Base-by-base conservation (phyloP, 305 asterid species). In the Caryopteris hybrid region DNA sequence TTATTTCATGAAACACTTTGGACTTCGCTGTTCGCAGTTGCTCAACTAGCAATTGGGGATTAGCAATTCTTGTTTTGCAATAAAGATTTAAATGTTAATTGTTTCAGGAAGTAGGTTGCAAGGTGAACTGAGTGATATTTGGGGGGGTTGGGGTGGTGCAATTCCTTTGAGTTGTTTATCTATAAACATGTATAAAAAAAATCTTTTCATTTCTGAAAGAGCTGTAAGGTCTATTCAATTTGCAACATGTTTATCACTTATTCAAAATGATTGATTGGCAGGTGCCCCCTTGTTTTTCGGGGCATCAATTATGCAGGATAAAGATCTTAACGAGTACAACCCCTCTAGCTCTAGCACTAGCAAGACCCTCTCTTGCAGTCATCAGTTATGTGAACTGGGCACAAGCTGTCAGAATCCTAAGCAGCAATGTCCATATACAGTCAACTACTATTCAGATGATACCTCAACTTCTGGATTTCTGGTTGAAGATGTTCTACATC, bases 241-340 rank as follows among this genome's bases (percentile, higher is more conserved):
- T 67, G 78, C 51, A 55, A 69, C 34, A 27, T 77, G 80, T 80
- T 82, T 76, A 82, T 76, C 81, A 69, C 84, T 85, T 80, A 78
- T 78, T 76, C 71, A 79, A 64, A 76, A 80, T 74, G 79, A 85
- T 82, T 85, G 90, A 85, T 85, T 85, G 80, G 79, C 88, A 85
- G 86, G 84, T 82, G 88, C 83, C 80, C 83, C 85, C 86, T 78
- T 70, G 62, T 74, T 76, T 79, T 77, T 73, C n/a, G 85, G 86
- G 86, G 88, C 90, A 82, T 82, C 79, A 78, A 85, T 82, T 76
- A 64, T 85, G 88, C 86, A 85, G 90, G 90, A 82, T 72, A 78
- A 51, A 66, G 90, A 85, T 82, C 86, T 85, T 34, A 82, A 43
- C 42, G 84, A 80, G 79, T 85, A 85, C 75, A 82, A 50, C 61